A percentile compares a stretch with the other conserved stretches of the same genome.
Evolutionary conservation across 1,139 yeast species (phyloP).

Genomic region (Chernovozyma aurita): DNA sequence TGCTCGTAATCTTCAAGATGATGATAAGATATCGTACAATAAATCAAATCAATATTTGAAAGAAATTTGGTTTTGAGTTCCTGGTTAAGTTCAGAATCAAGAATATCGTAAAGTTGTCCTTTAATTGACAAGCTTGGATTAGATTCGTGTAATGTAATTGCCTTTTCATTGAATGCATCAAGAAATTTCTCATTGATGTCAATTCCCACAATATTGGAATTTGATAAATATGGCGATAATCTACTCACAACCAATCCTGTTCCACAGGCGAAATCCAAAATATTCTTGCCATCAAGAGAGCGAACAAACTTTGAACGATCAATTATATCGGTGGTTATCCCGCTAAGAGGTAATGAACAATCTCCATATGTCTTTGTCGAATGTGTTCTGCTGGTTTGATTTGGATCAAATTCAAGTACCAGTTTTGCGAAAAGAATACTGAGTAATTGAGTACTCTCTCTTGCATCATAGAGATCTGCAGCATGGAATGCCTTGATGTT

Average conservation of each 20-base stretch:
- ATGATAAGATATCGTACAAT: slow-evolving; percentile 38
- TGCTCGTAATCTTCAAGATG: slow-evolving; percentile 31
- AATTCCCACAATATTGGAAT: slow-evolving; percentile 27
- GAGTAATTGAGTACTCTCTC: slow-evolving; percentile 15
- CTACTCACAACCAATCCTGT: slow-evolving; percentile 33
- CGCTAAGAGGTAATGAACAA: slow-evolving; percentile 11
- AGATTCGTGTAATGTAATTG: slow-evolving; percentile 4
- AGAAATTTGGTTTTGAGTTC: slow-evolving; percentile 15
- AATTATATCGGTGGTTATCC: slow-evolving; percentile 10
- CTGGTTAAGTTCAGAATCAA: slow-evolving; percentile 17
- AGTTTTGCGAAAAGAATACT: slow-evolving; percentile 18
- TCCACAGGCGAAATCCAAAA: slow-evolving; percentile 45
- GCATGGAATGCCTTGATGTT: slow-evolving; percentile 20
- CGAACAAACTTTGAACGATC: not conserved
- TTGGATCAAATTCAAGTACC: slow-evolving; percentile 10
- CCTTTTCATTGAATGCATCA: slow-evolving; percentile 17
- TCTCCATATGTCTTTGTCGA: slow-evolving; percentile 14
- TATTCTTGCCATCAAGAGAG: slow-evolving; percentile 7
- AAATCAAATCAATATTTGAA: slow-evolving; percentile 26
- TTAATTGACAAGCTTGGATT: slow-evolving; percentile 5
- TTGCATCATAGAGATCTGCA: slow-evolving; percentile 21
- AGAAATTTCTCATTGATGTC: slow-evolving; percentile 33
- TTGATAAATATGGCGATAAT: slow-evolving; percentile 24
- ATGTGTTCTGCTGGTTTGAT: not conserved
- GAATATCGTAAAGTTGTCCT: slow-evolving; percentile 21